A percentile compares a stretch with the other conserved stretches of the same genome.
phyloP scores from a whole-genome alignment of 2,329 filamentous ascomycete genomes.

The Colletotrichum agaves region DNA sequence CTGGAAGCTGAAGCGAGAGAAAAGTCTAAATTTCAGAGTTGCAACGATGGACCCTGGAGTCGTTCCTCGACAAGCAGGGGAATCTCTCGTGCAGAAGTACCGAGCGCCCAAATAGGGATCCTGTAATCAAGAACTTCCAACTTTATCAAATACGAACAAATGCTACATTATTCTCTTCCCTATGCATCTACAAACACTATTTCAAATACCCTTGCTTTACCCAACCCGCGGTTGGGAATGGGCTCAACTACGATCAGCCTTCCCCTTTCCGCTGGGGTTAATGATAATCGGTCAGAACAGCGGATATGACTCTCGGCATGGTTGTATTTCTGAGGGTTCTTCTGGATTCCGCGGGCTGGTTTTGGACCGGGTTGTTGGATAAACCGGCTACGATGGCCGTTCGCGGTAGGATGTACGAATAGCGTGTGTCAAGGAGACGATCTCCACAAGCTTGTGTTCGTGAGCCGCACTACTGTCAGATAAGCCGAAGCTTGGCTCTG shows the following conservation, averaged over 20 bases:
- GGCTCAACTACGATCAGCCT: too few species aligned
- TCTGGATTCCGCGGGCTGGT: slow-evolving; percentile 11
- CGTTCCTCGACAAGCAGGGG: slow-evolving; percentile 28
- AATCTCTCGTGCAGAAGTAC: slow-evolving; percentile 6
- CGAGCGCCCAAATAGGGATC: too few species aligned
- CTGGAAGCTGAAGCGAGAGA: slow-evolving; percentile 5
- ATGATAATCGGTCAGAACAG: slow-evolving; percentile 2
- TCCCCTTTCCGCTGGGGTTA: background rate
- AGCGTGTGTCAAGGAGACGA: slow-evolving; percentile 4
- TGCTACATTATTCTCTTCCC: too few species aligned
- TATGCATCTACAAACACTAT: too few species aligned
- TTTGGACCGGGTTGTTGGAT: background rate
- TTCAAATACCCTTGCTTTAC: too few species aligned
- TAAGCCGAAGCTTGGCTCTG: slow-evolving; percentile 13
- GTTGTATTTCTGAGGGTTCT: background rate
- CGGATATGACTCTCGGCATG: slow-evolving; percentile 1
- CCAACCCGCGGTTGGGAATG: too few species aligned
- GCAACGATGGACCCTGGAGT: slow-evolving; percentile 19
- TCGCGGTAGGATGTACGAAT: background rate
- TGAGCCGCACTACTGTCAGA: slow-evolving; percentile 22
- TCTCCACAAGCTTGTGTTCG: slow-evolving; percentile 21
- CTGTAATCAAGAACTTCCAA: too few species aligned
- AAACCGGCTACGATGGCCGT: slow-evolving; percentile 14
- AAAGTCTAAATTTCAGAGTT: slow-evolving; percentile 29
- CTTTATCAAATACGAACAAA: too few species aligned